Evolutionary conservation across 2,329 filamentous ascomycete genomes (phyloP).

Genomic region (Myotisia sp.): DNA sequence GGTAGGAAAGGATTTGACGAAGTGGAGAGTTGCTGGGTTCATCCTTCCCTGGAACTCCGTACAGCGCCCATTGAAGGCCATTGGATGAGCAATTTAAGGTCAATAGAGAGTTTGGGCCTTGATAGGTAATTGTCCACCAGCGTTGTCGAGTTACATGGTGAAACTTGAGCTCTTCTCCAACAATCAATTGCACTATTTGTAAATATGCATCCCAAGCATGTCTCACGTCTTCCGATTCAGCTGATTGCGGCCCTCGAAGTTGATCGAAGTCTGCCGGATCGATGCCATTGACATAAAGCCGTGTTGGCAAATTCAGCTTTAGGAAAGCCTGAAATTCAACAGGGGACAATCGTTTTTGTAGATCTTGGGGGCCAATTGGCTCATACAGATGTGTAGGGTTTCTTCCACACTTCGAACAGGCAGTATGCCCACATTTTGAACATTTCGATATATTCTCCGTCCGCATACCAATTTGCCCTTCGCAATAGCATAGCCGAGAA

Average conservation of each 20-base stretch:
- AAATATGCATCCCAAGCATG: conserved; percentile 9
- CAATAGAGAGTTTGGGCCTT: conserved; percentile 25
- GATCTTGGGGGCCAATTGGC: conserved; percentile 14
- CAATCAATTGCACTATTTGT: conserved; percentile 12
- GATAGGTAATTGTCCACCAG: conserved; percentile 32
- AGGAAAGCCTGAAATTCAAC: conserved; percentile 32
- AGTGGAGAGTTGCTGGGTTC: conserved; percentile 27
- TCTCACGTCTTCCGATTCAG: conserved; percentile 2
- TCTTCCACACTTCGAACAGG: conserved; percentile 40
- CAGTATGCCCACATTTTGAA: conserved; percentile 39
- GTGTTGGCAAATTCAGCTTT: conserved; percentile 30
- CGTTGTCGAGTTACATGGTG: conserved; percentile 20
- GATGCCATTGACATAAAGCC: conserved; percentile 23
- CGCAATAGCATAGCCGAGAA: conserved; percentile 43
- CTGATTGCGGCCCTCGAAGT: conserved; percentile 7
- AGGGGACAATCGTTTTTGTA: conserved; percentile 27
- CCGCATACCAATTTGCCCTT: conserved; percentile 33
- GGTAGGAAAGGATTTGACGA: conserved; percentile 31
- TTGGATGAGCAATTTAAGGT: conserved; percentile 24
- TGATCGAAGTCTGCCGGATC: conserved; percentile 15
- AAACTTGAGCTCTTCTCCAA: conserved; percentile 23
- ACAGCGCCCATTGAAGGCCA: conserved; percentile 35
- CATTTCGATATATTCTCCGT: conserved; percentile 34
- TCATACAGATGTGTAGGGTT: conserved; percentile 40
- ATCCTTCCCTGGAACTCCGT: conserved; percentile 27